Base-by-base conservation (phyloP, 2,329 filamentous ascomycete genomes). In the Myrmaecium sp. region DNA sequence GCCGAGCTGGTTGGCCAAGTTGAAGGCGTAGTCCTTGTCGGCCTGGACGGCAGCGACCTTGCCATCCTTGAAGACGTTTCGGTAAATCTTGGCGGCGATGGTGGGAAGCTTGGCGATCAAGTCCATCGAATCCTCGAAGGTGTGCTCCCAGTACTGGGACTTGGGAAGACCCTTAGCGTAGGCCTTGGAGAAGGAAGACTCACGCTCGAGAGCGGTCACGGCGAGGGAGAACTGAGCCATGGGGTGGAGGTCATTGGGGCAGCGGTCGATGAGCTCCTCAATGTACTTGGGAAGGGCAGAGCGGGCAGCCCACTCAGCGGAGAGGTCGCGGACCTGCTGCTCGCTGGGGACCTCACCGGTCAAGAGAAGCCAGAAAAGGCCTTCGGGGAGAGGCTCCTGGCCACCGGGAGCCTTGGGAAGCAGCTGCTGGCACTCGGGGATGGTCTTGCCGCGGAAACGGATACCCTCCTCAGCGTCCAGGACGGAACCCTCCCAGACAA, bases 31-130 rank as follows among this genome's bases (percentile, higher is more conserved):
- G 57, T 98, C 89, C 79, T 95, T 89, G 66, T 95, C 86, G 71
- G 93, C 91, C 69, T 95, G 76, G 56, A 93, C 72, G 30, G 83
- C 57, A 34, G 82, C 80, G 42, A 98, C 86, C 76, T 95, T 95
- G 64, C 89, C 89, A 52, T 92, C 89, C 75, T 95, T 94, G 81
- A 92, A 98, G 57, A 95, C 77, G 60, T 98, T 98, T 68, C 92
- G 89, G 76, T 98, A 98, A 71, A 98, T 98, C 65, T 83, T 82
- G 38, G 89, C 68, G 39, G 89, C 89, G 49, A 98, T 94, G 57
- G 82, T 94, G 55, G 89, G 89, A 46, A 98, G 80, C 76, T 95
- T 95, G 53, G 89, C 89, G 56, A 98, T 98, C 57, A 98, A 69
- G 64, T 98, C 86, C 86, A 98, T 95, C 36, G 84, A 89, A 65